Conservation (phyloP, 106 monocot species). For the Xerophyta viscosa region DNA sequence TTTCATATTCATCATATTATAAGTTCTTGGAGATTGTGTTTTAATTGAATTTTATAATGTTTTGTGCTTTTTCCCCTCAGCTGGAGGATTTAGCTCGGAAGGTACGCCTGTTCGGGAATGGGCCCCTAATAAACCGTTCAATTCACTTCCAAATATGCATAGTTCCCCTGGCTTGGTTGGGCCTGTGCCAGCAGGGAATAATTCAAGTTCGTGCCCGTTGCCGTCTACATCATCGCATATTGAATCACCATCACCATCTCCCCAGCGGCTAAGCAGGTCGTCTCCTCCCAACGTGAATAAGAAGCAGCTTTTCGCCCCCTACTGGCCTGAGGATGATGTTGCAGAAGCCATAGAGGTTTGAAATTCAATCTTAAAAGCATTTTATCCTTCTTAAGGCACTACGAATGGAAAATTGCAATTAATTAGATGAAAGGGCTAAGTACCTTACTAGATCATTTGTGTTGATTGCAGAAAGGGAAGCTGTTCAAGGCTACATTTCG, state of each 20-base stretch:
- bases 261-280: too few species aligned
- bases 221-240: too few species aligned
- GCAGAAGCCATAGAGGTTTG: constrained; percentile 66
- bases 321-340: constrained; percentile 56
- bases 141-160: constrained; percentile 38
- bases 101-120: constrained; percentile 2
- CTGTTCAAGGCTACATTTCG: constrained; percentile 67
- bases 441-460: too few species aligned
- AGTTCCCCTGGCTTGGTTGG: not conserved
- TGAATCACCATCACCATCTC: too few species aligned
- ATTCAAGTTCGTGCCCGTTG: constrained; percentile 23
- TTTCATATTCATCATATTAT: not conserved
- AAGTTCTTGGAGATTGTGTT: too few species aligned
- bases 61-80: not conserved
- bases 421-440: too few species aligned
- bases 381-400: too few species aligned
- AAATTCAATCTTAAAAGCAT: too few species aligned
- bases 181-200: not conserved
- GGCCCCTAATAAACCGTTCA: constrained; percentile 22
- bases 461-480: constrained; percentile 50
- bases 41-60: not conserved
- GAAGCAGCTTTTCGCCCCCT: constrained; percentile 38
- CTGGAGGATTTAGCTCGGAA: constrained; percentile 15
- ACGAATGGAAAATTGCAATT: too few species aligned
- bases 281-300: not conserved